Conservation (phyloP, 805 yeast genomes). For the Ogataea henricii region DNA sequence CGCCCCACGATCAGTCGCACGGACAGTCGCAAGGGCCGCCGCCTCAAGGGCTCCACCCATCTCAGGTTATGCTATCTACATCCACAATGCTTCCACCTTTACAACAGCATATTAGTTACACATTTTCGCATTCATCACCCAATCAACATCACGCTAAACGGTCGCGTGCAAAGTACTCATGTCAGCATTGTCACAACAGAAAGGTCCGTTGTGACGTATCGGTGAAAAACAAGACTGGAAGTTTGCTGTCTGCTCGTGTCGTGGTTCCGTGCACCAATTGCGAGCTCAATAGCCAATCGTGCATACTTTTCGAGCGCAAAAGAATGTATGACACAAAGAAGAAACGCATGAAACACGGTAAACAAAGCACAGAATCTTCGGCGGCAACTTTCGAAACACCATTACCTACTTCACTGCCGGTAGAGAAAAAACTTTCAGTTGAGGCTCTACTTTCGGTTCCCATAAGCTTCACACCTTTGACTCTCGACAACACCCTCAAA, state of each 20-base stretch:
- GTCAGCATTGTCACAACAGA: slow-evolving; percentile 68
- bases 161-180: slow-evolving; percentile 66
- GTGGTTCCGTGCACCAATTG: slow-evolving; percentile 19
- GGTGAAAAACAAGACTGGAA: slow-evolving; percentile 60
- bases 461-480: background rate
- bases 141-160: slow-evolving; percentile 32
- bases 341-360: slow-evolving; percentile 5
- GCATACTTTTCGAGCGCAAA: slow-evolving; percentile 18
- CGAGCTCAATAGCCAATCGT: slow-evolving; percentile 12
- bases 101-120: slow-evolving; percentile 1
- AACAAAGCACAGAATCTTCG: background rate
- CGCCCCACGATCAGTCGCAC: background rate
- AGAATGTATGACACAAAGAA: slow-evolving; percentile 19
- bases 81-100: slow-evolving; percentile 1
- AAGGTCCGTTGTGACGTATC: slow-evolving; percentile 75
- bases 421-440: background rate
- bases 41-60: no score
- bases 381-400: background rate
- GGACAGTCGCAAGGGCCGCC: no score
- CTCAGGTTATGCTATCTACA: background rate
- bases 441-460: background rate
- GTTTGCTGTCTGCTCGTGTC: slow-evolving; percentile 71
- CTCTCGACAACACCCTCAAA: background rate
- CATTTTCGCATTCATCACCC: background rate
- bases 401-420: background rate